phyloP scores from a whole-genome alignment of 306 rosid genomes.

The Pterocarpus macrocarpus region DNA sequence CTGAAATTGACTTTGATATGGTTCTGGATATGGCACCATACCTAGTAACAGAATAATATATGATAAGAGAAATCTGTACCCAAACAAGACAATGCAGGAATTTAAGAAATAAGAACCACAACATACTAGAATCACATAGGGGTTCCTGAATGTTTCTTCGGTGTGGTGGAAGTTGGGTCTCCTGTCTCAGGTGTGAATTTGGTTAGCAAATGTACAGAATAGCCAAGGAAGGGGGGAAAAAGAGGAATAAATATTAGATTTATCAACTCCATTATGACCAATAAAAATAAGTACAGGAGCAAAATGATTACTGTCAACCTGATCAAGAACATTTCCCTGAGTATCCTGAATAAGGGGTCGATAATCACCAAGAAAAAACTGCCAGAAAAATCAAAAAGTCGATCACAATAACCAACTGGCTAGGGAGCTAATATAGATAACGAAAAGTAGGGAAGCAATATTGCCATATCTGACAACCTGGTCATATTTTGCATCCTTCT shows the following conservation, averaged over 20 bases:
- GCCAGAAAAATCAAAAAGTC: slow-evolving; percentile 49
- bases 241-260: background rate
- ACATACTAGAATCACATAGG: slow-evolving; percentile 84
- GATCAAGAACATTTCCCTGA: slow-evolving; percentile 82
- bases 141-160: slow-evolving; percentile 87
- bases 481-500: slow-evolving; percentile 85
- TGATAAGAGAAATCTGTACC: slow-evolving; percentile 43
- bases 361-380: slow-evolving; percentile 94
- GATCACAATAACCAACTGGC: slow-evolving; percentile 43
- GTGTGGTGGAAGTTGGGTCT: slow-evolving; percentile 77
- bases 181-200: slow-evolving; percentile 60
- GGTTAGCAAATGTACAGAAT: slow-evolving; percentile 24
- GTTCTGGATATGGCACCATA: slow-evolving; percentile 91
- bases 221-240: background rate
- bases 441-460: slow-evolving; percentile 32
- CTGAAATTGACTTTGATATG: slow-evolving; percentile 87
- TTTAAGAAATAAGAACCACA: slow-evolving; percentile 46
- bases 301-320: slow-evolving; percentile 57
- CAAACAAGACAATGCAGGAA: slow-evolving; percentile 16
- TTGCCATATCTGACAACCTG: slow-evolving; percentile 66
- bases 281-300: slow-evolving; percentile 32
- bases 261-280: slow-evolving; percentile 28
- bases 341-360: slow-evolving; percentile 80
- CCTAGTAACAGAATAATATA: slow-evolving; percentile 56
- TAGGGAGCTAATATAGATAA: slow-evolving; percentile 3